Percentiles rank a stretch among this genome's conserved stretches.
phyloP scores from a whole-genome alignment of 192 early-diverging fungal species.

The Backusella liffmaniae region DNA sequence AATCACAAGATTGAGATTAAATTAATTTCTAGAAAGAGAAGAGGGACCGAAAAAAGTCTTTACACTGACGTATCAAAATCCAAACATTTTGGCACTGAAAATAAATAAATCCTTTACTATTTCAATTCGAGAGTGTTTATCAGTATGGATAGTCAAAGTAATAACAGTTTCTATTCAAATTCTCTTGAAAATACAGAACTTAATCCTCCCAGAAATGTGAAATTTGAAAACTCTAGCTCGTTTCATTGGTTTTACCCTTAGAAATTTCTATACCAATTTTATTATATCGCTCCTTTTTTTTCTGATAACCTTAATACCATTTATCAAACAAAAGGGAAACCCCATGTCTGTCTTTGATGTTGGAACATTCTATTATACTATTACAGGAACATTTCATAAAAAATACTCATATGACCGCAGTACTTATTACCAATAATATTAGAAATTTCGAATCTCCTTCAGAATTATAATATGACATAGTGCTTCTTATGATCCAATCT shows the following conservation, averaged over 20 bases:
- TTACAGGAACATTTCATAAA: neutral
- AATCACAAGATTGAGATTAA: neutral
- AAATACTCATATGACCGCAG: neutral
- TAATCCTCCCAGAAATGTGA: neutral
- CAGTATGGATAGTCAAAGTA: neutral
- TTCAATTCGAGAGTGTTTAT: neutral
- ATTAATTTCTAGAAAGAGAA: neutral
- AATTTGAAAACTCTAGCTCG: neutral
- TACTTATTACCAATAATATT: neutral
- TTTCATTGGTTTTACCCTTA: neutral
- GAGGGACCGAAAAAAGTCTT: neutral
- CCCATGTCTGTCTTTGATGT: neutral
- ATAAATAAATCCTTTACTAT: neutral
- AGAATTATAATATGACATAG: neutral
- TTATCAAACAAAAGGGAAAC: neutral
- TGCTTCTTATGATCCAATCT: neutral
- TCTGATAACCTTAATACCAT: neutral
- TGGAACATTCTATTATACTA: neutral
- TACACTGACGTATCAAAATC: neutral
- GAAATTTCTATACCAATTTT: neutral
- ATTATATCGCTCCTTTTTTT: neutral
- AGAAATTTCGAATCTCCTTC: neutral
- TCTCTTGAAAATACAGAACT: neutral
- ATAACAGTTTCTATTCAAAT: neutral
- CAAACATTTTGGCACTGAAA: neutral